phyloP scores from a whole-genome alignment of 2,329 filamentous ascomycete genomes.

The Pezizomycotina sp. region DNA sequence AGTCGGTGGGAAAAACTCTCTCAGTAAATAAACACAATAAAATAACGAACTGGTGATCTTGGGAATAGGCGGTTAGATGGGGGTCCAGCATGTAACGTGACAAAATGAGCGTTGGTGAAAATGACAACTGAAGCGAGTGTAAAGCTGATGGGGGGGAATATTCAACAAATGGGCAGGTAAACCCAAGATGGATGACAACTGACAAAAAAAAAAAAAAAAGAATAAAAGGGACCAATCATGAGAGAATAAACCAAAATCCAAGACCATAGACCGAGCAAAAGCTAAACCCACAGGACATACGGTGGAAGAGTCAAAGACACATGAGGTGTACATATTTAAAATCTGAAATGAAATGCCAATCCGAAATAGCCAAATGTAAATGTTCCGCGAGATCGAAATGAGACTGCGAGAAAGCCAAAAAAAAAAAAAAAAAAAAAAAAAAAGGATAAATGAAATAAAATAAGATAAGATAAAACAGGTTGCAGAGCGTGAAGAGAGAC shows the following conservation, averaged over 20 bases:
- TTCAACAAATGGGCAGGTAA: slow-evolving; percentile 1
- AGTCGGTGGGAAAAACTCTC: no score
- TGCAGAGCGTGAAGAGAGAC: slow-evolving; percentile 11
- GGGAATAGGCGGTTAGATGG: slow-evolving; percentile 5
- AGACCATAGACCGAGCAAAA: no score
- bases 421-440: slow-evolving; percentile 12
- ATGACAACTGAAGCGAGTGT: slow-evolving; percentile 7
- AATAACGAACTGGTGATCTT: slow-evolving; percentile 7
- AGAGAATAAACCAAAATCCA: no score
- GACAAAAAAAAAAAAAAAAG: slow-evolving; percentile 13
- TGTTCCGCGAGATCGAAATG: no score
- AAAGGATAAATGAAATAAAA: slow-evolving; percentile 10
- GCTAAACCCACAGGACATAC: no score
- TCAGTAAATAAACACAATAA: no score
- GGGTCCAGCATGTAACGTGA: no score
- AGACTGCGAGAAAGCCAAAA: neutral
- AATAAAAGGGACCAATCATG: no score
- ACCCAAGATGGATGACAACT: slow-evolving; percentile 12
- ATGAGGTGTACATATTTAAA: no score
- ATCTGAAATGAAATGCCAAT: no score
- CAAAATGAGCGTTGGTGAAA: neutral
- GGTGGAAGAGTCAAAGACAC: no score
- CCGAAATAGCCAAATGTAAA: no score
- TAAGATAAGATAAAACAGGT: slow-evolving; percentile 7
- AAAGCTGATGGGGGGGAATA: neutral